Base-by-base conservation (phyloP, 23 red algal genomes). In the Gracilaria gracilis region DNA sequence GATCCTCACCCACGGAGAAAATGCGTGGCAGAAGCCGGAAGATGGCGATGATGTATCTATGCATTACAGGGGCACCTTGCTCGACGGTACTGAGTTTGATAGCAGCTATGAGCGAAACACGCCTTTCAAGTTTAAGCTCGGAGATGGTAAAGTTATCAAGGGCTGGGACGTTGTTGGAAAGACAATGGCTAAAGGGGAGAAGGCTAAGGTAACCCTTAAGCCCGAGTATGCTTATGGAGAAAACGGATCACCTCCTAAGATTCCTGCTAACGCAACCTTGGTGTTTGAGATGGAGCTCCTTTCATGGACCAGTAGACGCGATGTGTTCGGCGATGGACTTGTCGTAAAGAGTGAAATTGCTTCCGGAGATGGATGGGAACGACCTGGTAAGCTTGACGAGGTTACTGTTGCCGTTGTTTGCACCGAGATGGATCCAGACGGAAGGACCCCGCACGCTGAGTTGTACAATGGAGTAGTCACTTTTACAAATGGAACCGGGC, bases 261-360 rank as follows among this genome's bases (percentile, higher is more conserved):
- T 99, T 75, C 97, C 97, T 46, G 76, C 90, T 5, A 67, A 67
- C 35, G 83, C 97, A 4, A 95, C 69, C 37, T 85, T 99, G 16
- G 71, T 95, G 61, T 99, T 99, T 71, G 97, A 99, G 37, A 91
- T 99, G 74, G 91, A 99, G 69, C 83, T 99, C 19, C 79, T 84
- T 81, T 84, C 40, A 19, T 98, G 96, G 96, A 81, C 67, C 8
- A 98, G 96, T 57, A 88, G 85, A 64, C 75, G 81, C 21, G 96
- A 98, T 74, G 77, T 98, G 19, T 98, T 98, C 83, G 86, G 91
- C 19, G 96, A 98, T 87, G 92, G 96, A 23, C 62, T 78, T 2
- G 92, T 86, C 35, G 81, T 95, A 31, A 93, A 93, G 53, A 94
- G 70, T 19, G 84, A 87, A 20, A 67, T 95, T 50, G 69, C 53